A percentile compares a stretch with the other conserved stretches of the same genome.
Evolutionary conservation across 2,329 filamentous ascomycete species (phyloP).

Genomic region (Pseudocercospora ulei): DNA sequence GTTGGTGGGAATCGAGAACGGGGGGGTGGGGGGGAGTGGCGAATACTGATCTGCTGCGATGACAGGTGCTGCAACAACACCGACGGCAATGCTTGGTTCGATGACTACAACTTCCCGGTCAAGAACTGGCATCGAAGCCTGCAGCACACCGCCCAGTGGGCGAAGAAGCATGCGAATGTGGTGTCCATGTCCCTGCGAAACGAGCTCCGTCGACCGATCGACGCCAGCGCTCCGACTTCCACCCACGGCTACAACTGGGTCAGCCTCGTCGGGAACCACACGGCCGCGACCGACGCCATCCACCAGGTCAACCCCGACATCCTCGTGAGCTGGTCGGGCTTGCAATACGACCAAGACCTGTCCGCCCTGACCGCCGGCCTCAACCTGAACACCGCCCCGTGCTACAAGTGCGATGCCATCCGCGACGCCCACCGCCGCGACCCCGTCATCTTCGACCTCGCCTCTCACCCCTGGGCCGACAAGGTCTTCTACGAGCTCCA

Average conservation of each 20-base stretch:
- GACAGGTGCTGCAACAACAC: slow-evolving; percentile 43
- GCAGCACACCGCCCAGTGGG: slow-evolving; percentile 24
- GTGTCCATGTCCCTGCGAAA: slow-evolving; percentile 27
- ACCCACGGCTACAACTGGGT: slow-evolving; percentile 25
- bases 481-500: slow-evolving; percentile 44
- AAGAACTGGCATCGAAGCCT: slow-evolving; percentile 24
- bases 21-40: too few relatives aligned
- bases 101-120: slow-evolving; percentile 25
- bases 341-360: slow-evolving; percentile 26
- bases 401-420: slow-evolving; percentile 37
- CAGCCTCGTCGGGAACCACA: slow-evolving; percentile 24
- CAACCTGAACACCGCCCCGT: slow-evolving; percentile 35
- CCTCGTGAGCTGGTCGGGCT: slow-evolving; percentile 24
- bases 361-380: slow-evolving; percentile 31
- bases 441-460: slow-evolving; percentile 42
- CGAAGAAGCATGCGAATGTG: slow-evolving; percentile 23
- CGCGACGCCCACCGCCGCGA: slow-evolving; percentile 39
- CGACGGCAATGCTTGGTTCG: slow-evolving; percentile 54
- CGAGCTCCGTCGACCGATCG: slow-evolving; percentile 24
- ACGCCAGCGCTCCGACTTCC: slow-evolving; percentile 18
- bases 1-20: too few relatives aligned
- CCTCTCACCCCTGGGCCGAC: slow-evolving; percentile 41
- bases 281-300: slow-evolving; percentile 24
- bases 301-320: slow-evolving; percentile 24
- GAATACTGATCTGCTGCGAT: too few relatives aligned